Evolutionary conservation across 2,329 filamentous ascomycete genomes (phyloP).

Genomic region (Chaetomiaceae sp.): DNA sequence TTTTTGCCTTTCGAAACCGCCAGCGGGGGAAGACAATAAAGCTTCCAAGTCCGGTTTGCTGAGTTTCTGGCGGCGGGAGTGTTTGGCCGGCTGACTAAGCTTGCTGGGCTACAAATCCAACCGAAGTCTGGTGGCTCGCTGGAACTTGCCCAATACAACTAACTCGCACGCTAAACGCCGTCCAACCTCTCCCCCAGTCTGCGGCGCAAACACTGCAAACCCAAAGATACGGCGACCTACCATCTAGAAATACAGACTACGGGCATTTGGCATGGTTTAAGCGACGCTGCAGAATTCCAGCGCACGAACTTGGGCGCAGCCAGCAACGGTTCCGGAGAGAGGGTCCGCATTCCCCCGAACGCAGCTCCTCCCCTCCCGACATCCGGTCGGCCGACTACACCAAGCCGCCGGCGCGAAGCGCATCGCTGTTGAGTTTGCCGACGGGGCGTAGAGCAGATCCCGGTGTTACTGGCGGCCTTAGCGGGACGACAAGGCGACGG

Average conservation of each 20-base stretch:
- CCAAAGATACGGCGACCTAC: slow-evolving; percentile 15
- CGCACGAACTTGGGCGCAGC: slow-evolving; percentile 7
- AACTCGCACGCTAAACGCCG: slow-evolving; percentile 23
- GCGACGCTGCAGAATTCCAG: slow-evolving; percentile 4
- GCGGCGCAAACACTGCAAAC: slow-evolving; percentile 22
- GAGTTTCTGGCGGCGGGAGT: background rate
- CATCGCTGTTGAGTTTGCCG: background rate
- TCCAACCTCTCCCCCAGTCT: slow-evolving; percentile 15
- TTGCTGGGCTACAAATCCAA: slow-evolving; percentile 16
- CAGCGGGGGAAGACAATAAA: too few species aligned
- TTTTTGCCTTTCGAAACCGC: too few species aligned
- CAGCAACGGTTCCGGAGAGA: slow-evolving; percentile 11
- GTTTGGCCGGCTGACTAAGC: slow-evolving; percentile 24
- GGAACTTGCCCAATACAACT: slow-evolving; percentile 28
- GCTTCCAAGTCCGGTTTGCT: too few species aligned
- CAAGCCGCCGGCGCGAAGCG: slow-evolving; percentile 8
- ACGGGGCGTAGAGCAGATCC: slow-evolving; percentile 1
- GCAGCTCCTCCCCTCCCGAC: slow-evolving; percentile 1
- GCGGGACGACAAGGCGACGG: background rate
- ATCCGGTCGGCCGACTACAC: slow-evolving; percentile 1
- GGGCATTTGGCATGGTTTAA: slow-evolving; percentile 13
- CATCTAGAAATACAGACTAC: slow-evolving; percentile 24
- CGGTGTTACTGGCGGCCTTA: background rate
- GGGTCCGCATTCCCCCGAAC: slow-evolving; percentile 20
- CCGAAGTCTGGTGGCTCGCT: slow-evolving; percentile 11